phyloP scores from a whole-genome alignment of 441 rosid genomes.

The Gossypium davidsonii region DNA sequence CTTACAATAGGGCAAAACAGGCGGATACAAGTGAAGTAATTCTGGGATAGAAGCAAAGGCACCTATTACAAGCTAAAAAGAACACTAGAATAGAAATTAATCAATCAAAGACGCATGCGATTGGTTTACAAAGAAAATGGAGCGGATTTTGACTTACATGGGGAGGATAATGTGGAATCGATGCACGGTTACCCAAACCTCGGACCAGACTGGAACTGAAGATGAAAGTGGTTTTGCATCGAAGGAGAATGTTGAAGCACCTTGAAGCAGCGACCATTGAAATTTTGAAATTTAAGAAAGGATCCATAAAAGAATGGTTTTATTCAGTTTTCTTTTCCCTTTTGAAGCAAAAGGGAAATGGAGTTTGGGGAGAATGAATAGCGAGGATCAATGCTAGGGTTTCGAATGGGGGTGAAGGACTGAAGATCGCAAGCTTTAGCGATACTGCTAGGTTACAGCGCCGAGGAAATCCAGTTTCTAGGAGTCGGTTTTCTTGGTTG shows the following conservation, averaged over 20 bases:
- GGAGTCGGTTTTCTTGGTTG: background rate
- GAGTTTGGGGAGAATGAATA: background rate
- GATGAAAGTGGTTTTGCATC: slow-evolving; percentile 8
- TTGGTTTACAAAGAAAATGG: background rate
- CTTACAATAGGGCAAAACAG: slow-evolving; percentile 20
- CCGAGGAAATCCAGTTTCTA: background rate
- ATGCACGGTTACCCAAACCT: background rate
- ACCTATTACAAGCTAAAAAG: slow-evolving; percentile 12
- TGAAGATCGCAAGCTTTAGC: background rate
- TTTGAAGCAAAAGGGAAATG: background rate
- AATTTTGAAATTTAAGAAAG: background rate
- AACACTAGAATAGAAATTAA: background rate
- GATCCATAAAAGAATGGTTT: background rate
- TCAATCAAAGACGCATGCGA: background rate
- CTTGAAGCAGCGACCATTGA: slow-evolving; percentile 20
- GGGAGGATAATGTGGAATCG: background rate
- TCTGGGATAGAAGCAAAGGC: slow-evolving; percentile 40
- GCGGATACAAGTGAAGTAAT: slow-evolving; percentile 25
- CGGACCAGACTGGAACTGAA: slow-evolving; percentile 7
- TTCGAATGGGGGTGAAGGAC: background rate
- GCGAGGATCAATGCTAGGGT: background rate
- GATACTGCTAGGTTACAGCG: background rate
- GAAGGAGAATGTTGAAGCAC: slow-evolving; percentile 11
- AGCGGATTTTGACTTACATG: slow-evolving; percentile 6
- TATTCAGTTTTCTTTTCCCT: background rate